Conservation (phyloP, 176 grass and related monocot genomes). For the Cenchrus fungigraminus region DNA sequence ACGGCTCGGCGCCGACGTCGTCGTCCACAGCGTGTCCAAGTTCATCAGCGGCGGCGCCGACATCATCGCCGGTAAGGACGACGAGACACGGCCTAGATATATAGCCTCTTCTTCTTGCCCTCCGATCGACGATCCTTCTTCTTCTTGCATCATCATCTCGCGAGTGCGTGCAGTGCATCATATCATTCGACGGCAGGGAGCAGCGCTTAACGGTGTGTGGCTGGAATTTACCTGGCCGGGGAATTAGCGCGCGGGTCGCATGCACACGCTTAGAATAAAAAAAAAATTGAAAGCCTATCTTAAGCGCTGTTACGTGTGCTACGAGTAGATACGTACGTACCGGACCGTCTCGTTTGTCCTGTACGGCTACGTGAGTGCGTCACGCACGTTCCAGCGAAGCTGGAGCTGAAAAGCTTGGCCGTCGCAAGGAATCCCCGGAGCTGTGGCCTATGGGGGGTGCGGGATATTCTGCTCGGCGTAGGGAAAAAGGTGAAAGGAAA, state of each 20-base stretch:
- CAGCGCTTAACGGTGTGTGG: neutral
- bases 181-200: slow-evolving; percentile 2
- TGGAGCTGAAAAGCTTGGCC: neutral
- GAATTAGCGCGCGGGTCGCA: neutral
- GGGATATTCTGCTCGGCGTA: neutral
- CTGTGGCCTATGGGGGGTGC: neutral
- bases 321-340: slow-evolving; percentile 6
- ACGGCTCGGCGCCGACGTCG: slow-evolving; percentile 81
- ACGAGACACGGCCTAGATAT: too few species aligned
- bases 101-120: too few species aligned
- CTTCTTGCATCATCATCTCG: neutral
- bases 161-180: too few species aligned
- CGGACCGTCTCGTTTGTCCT: neutral
- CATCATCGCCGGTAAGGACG: slow-evolving; percentile 80
- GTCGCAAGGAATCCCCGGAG: neutral
- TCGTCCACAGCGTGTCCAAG: slow-evolving; percentile 96
- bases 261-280: neutral
- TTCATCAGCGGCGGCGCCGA: slow-evolving; percentile 98
- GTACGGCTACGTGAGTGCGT: neutral
- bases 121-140: neutral
- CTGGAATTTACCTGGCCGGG: neutral
- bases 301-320: neutral
- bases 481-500: neutral
- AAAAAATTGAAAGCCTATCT: neutral
- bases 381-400: slow-evolving; percentile 1